A percentile compares a stretch with the other conserved stretches of the same genome.
phyloP scores from a whole-genome alignment of 768 basidiomycete species.

The Russula griseocarnosa region DNA sequence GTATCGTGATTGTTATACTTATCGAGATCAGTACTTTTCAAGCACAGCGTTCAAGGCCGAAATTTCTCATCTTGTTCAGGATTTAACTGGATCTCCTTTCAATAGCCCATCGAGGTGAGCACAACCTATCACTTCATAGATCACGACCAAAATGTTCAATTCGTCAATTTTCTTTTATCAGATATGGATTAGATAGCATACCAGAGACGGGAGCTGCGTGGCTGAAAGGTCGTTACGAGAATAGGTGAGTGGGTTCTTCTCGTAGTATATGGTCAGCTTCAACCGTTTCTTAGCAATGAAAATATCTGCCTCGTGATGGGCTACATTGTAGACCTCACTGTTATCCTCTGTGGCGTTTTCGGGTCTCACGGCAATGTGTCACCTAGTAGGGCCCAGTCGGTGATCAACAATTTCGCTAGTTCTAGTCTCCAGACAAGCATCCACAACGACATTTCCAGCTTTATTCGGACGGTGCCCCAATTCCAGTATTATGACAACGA shows the following conservation, averaged over 20 bases:
- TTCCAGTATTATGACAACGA: neutral
- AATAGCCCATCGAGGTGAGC: neutral
- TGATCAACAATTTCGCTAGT: neutral
- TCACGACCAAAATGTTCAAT: neutral
- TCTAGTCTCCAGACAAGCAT: neutral
- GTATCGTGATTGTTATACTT: neutral
- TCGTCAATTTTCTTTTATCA: neutral
- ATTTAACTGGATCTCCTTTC: neutral
- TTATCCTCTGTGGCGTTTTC: neutral
- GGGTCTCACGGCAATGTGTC: neutral
- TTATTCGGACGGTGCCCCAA: neutral
- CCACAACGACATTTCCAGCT: neutral
- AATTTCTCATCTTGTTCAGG: conserved; percentile 2
- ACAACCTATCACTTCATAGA: neutral
- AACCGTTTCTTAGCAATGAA: neutral
- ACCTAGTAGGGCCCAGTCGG: neutral
- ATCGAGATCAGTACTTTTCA: conserved; percentile 4
- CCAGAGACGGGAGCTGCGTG: neutral
- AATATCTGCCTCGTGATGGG: conserved; percentile 2
- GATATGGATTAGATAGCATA: neutral
- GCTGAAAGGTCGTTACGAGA: neutral
- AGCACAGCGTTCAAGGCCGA: neutral
- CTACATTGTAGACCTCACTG: conserved; percentile 10
- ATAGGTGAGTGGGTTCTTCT: neutral
- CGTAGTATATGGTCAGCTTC: neutral